Base-by-base conservation (phyloP, 345 rosid genomes). In the Eucalyptus rudis region DNA sequence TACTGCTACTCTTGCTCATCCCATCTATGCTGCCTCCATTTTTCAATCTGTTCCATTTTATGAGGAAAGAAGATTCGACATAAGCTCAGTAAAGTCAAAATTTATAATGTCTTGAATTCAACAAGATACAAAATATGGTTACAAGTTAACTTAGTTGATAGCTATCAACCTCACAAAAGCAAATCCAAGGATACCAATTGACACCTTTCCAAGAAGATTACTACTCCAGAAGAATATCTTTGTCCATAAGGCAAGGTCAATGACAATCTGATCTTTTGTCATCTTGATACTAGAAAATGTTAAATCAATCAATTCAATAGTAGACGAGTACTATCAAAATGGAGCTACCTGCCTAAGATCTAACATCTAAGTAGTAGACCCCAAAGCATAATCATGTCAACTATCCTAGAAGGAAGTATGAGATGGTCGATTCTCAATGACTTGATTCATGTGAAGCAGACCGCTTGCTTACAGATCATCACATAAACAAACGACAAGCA, bases 31-130 rank as follows among this genome's bases (percentile, higher is more conserved):
- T 86, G 91, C 91, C 94, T 89, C 95, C 96, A 90, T 47, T 87
- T 90, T 94, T 96, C 97, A 96, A 96, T 92, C 88, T 94, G 66
- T 93, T 96, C 99, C 98, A 96, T 87, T 94, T 93, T 94, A 96
- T 97, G 91, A 31, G 31, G 27, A 64, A 29, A 64, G 19, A 86
- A 10, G 12, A 15, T 49, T 24, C 10, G 1, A 0, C 22, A 66
- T 66, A n/a, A 66, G 79, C 33, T 33, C 79, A 66, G 0, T n/a
- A 15, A 15, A 66, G 40, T 66, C 22, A 31, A 66, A 66, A 33
- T 7, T 66, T n/a, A 66, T n/a, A 33, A 31, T 31, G 20, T 66
- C 40, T 66, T 66, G 40, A 66, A 66, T 31, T 31, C 79, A 66
- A 66, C 40, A 31, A 17, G 40, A n/a, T n/a, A 66, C 9, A 8